Conservation (phyloP, 148 eudicot genomes). For the Rhododendron kiyosumense region DNA sequence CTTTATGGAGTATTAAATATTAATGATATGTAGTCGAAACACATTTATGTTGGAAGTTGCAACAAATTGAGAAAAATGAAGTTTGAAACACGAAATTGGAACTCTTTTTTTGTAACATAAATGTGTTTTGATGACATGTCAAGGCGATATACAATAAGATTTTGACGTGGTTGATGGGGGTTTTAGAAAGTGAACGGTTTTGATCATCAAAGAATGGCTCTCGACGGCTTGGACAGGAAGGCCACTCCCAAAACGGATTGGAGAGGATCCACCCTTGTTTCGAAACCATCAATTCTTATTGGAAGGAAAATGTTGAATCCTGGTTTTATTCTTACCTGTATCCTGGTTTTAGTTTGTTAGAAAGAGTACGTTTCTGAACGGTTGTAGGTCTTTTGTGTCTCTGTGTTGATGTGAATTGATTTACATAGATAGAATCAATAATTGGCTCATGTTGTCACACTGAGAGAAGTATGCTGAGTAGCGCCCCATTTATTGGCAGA, state of each 20-base stretch:
- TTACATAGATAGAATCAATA: background rate
- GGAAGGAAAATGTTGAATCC: background rate
- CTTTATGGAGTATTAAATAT: no score
- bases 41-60: background rate
- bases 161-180: background rate
- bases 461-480: no score
- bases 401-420: background rate
- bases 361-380: background rate
- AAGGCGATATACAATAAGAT: background rate
- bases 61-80: background rate
- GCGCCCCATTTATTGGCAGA: no score
- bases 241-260: background rate
- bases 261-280: background rate
- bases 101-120: background rate
- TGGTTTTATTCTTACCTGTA: background rate
- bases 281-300: background rate
- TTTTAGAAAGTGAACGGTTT: background rate
- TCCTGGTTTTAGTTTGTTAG: background rate
- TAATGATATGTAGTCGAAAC: background rate
- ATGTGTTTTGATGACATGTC: background rate
- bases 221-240: background rate
- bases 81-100: background rate
- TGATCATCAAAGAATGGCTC: background rate
- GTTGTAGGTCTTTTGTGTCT: background rate
- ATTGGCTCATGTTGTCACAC: background rate